Evolutionary conservation across 2,329 filamentous ascomycete species (phyloP).

Genomic region (Leptographium procerum): DNA sequence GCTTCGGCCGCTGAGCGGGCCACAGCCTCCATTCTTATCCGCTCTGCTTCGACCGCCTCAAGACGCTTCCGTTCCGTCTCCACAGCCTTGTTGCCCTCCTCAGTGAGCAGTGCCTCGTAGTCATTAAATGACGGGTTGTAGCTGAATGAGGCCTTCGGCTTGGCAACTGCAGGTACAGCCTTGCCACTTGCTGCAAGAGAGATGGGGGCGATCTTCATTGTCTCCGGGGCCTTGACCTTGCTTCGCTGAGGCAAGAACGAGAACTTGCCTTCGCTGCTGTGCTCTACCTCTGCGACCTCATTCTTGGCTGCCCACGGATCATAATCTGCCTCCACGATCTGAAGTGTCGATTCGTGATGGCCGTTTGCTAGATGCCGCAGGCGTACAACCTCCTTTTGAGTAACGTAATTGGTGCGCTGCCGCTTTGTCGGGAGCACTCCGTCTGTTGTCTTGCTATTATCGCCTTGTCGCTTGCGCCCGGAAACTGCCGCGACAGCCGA

Average conservation of each 20-base stretch:
- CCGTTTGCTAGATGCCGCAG: conserved; percentile 72
- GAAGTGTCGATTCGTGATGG: conserved; percentile 42
- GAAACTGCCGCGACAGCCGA: conserved; percentile 73
- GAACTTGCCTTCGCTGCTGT: conserved; percentile 37
- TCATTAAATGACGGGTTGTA: conserved; percentile 88
- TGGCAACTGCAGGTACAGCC: conserved; percentile 62
- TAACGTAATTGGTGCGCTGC: conserved; percentile 66
- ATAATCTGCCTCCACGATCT: conserved; percentile 52
- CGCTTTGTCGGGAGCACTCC: conserved; percentile 66
- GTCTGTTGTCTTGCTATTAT: conserved; percentile 50
- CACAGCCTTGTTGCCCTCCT: conserved; percentile 68
- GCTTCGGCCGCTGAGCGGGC: conserved; percentile 61
- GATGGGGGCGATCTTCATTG: conserved; percentile 65
- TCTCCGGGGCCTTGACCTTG: conserved; percentile 59
- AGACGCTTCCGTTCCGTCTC: conserved; percentile 67
- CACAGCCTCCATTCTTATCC: conserved; percentile 54
- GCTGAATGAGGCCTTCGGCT: conserved; percentile 71
- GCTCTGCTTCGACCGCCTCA: conserved; percentile 53
- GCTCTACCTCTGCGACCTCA: conserved; percentile 19
- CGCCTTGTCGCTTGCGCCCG: conserved; percentile 61
- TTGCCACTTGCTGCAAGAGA: conserved; percentile 78
- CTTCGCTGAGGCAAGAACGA: conserved; percentile 57
- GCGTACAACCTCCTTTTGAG: conserved; percentile 70
- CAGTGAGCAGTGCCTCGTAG: conserved; percentile 64
- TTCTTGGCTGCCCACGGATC: conserved; percentile 60